A percentile compares a stretch with the other conserved stretches of the same genome.
phyloP scores from a whole-genome alignment of 441 rosid species.

The Pelargonium fulgidum region DNA sequence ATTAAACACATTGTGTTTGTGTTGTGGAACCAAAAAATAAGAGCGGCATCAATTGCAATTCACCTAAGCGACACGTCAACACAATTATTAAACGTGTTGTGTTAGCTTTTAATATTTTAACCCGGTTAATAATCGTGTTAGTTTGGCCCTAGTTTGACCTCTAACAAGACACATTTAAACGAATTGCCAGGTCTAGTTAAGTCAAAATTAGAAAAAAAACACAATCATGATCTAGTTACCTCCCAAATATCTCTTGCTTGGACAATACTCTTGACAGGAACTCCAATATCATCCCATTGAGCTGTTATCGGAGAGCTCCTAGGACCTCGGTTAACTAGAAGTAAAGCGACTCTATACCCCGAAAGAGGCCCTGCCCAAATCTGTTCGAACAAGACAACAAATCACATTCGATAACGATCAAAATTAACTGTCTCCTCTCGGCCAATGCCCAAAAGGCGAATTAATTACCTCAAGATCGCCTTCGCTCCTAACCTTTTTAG shows the following conservation, averaged over 20 bases:
- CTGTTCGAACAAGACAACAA: constrained; percentile 24
- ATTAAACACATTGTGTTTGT: too few species aligned
- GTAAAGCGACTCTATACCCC: constrained; percentile 47
- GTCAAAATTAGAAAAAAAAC: background rate
- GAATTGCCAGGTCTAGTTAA: background rate
- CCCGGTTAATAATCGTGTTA: too few species aligned
- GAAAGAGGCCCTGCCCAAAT: constrained; percentile 64
- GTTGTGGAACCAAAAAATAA: too few species aligned
- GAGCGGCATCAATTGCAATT: too few species aligned
- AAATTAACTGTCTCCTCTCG: background rate
- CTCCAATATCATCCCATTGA: constrained; percentile 55
- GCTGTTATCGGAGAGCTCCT: constrained; percentile 34
- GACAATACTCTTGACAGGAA: constrained; percentile 39
- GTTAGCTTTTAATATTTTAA: too few species aligned
- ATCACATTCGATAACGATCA: background rate
- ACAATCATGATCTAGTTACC: constrained; percentile 26
- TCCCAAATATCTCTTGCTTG: constrained; percentile 71
- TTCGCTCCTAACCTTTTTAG: constrained; percentile 56
- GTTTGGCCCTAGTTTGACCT: too few species aligned
- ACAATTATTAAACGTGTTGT: background rate
- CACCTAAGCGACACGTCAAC: too few species aligned
- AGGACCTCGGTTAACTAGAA: constrained; percentile 48
- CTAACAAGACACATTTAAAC: background rate
- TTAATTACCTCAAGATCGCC: constrained; percentile 50
- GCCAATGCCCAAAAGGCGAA: background rate